Evolutionary conservation across 2,329 filamentous ascomycete species (phyloP).

Genomic region (Drechslerella dactyloides): DNA sequence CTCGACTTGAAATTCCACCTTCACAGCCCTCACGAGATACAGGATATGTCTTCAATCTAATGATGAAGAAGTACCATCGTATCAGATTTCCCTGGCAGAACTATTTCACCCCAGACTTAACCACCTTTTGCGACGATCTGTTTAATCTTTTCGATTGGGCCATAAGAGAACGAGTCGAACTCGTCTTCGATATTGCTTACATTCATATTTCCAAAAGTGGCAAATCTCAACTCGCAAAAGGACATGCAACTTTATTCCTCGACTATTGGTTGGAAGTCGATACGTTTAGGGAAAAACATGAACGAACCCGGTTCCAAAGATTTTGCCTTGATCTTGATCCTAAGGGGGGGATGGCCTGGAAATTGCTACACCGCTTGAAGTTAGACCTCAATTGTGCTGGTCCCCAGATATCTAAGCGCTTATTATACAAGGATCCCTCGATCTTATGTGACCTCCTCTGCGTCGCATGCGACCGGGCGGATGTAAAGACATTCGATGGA

Average conservation of each 20-base stretch:
- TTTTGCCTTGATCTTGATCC: background rate
- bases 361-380: too few species aligned
- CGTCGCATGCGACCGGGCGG: background rate
- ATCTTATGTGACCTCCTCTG: background rate
- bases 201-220: too few species aligned
- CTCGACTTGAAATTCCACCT: too few species aligned
- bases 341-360: background rate
- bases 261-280: background rate
- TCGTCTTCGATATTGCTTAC: background rate
- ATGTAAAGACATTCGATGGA: background rate
- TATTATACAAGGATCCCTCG: conserved; percentile 3
- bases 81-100: conserved; percentile 38
- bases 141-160: conserved; percentile 20
- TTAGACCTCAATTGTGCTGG: background rate
- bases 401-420: background rate
- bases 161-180: background rate
- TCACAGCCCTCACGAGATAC: too few species aligned
- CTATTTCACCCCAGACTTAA: conserved; percentile 13
- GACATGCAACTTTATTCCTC: background rate
- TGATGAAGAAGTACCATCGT: background rate
- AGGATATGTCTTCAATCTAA: background rate
- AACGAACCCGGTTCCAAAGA: background rate
- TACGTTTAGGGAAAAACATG: background rate
- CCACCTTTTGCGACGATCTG: background rate
- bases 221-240: background rate